Conservation (phyloP, 148 eudicot genomes). For the Dianthus caryophyllus region DNA sequence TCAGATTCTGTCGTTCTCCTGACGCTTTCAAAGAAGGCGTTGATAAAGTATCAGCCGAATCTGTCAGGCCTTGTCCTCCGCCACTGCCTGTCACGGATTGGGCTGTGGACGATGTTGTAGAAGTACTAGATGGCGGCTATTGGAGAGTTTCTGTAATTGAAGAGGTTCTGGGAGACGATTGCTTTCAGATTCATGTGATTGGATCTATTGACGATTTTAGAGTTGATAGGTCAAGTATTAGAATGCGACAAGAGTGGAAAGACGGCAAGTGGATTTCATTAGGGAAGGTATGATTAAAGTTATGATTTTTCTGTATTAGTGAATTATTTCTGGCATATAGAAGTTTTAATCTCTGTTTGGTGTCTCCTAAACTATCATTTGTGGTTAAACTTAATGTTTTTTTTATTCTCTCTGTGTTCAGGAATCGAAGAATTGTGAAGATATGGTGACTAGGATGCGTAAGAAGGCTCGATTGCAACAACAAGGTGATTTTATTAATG, state of each 20-base stretch:
- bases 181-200: conserved; percentile 36
- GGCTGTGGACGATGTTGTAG: conserved; percentile 51
- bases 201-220: conserved; percentile 42
- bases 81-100: conserved; percentile 26
- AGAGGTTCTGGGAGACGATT: conserved; percentile 32
- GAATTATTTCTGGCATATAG: too few species aligned
- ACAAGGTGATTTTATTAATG: conserved; percentile 2
- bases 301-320: background rate
- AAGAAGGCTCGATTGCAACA: conserved; percentile 11
- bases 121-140: conserved; percentile 44
- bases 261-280: conserved; percentile 41
- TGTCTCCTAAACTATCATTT: background rate
- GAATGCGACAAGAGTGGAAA: conserved; percentile 44
- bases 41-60: conserved; percentile 42
- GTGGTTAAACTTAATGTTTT: conserved; percentile 1
- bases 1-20: conserved; percentile 34
- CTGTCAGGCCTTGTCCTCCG: conserved; percentile 55
- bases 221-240: conserved; percentile 33
- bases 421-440: conserved; percentile 11
- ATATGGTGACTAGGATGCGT: conserved; percentile 13
- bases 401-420: background rate
- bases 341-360: too few species aligned
- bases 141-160: conserved; percentile 51
- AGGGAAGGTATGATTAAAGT: conserved; percentile 34
- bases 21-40: conserved; percentile 24